Evolutionary conservation across 768 basidiomycete genomes (phyloP).

Genomic region (Termitomyces sp.): DNA sequence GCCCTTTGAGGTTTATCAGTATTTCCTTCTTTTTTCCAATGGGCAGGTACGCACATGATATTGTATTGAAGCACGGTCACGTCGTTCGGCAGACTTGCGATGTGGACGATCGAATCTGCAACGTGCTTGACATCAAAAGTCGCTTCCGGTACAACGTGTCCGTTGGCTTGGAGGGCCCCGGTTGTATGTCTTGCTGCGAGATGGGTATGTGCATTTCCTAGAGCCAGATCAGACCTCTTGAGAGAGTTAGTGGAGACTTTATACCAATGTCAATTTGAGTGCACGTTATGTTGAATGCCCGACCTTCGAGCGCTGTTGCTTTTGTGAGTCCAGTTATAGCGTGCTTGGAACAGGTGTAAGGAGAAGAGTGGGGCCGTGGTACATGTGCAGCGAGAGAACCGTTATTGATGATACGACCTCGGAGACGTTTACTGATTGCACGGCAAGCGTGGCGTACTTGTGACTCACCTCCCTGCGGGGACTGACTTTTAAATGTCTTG

Average conservation of each 20-base stretch:
- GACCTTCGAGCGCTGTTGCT: slow-evolving; percentile 72
- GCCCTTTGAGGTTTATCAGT: slow-evolving; percentile 17
- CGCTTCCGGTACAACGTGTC: slow-evolving; percentile 50
- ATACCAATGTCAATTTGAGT: slow-evolving; percentile 83
- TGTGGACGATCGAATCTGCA: slow-evolving; percentile 64
- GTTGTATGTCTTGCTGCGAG: slow-evolving; percentile 44
- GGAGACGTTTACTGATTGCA: not conserved
- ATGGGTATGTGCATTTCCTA: slow-evolving; percentile 69
- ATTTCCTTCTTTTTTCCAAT: not conserved
- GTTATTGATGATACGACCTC: slow-evolving; percentile 82
- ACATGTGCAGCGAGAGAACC: slow-evolving; percentile 73
- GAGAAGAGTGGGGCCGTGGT: slow-evolving; percentile 57
- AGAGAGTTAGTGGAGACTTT: slow-evolving; percentile 1
- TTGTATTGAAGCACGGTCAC: slow-evolving; percentile 70
- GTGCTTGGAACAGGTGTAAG: slow-evolving; percentile 81
- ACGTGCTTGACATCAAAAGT: slow-evolving; percentile 73
- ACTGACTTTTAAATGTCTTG: slow-evolving; percentile 66
- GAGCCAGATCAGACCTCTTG: not conserved
- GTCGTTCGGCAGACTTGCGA: slow-evolving; percentile 63
- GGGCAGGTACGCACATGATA: slow-evolving; percentile 5
- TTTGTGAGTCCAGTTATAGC: slow-evolving; percentile 77
- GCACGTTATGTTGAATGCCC: slow-evolving; percentile 67
- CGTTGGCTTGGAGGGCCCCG: slow-evolving; percentile 70
- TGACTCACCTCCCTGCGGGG: slow-evolving; percentile 64
- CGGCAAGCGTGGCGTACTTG: not conserved